A percentile compares a stretch with the other conserved stretches of the same genome.
Conservation (phyloP, 805 yeast genomes). For the Helenozyma baotianmanensis region DNA sequence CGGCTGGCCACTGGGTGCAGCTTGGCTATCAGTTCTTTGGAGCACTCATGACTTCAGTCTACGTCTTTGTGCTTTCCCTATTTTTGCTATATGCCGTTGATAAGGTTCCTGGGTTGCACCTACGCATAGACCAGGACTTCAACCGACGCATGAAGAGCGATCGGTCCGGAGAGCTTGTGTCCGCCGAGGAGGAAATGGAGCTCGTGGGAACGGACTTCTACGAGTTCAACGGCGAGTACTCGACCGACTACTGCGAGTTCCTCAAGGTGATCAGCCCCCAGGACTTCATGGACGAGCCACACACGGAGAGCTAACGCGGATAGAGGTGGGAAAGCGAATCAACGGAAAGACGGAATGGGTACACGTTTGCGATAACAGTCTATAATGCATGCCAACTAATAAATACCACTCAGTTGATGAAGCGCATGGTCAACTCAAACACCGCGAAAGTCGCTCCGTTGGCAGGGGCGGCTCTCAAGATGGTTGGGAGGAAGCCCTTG, state of each 20-base stretch:
- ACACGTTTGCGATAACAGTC: too few species aligned
- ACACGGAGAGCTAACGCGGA: slow-evolving; percentile 1
- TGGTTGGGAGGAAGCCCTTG: slow-evolving; percentile 88
- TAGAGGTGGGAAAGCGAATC: slow-evolving; percentile 1
- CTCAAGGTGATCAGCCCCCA: slow-evolving; percentile 33
- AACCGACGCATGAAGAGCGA: slow-evolving; percentile 20
- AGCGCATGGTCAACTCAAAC: slow-evolving; percentile 84
- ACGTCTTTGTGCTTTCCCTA: slow-evolving; percentile 30
- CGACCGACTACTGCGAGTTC: slow-evolving; percentile 39
- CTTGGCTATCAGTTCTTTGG: slow-evolving; percentile 39
- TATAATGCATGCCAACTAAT: too few species aligned
- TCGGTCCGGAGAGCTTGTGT: neutral
- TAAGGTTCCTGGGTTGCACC: slow-evolving; percentile 36
- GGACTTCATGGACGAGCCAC: slow-evolving; percentile 25
- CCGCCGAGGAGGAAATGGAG: slow-evolving; percentile 23
- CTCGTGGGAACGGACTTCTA: slow-evolving; percentile 34
- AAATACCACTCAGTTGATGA: slow-evolving; percentile 26
- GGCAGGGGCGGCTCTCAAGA: slow-evolving; percentile 96
- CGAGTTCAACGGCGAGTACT: slow-evolving; percentile 38
- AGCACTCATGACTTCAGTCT: slow-evolving; percentile 27
- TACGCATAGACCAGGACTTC: slow-evolving; percentile 37
- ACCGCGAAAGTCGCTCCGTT: slow-evolving; percentile 96
- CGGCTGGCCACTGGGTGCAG: slow-evolving; percentile 36
- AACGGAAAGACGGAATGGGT: too few species aligned
- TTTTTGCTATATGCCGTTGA: slow-evolving; percentile 33